Base-by-base conservation (phyloP, 2,329 filamentous ascomycete species). In the Dothidotthia symphoricarpi region DNA sequence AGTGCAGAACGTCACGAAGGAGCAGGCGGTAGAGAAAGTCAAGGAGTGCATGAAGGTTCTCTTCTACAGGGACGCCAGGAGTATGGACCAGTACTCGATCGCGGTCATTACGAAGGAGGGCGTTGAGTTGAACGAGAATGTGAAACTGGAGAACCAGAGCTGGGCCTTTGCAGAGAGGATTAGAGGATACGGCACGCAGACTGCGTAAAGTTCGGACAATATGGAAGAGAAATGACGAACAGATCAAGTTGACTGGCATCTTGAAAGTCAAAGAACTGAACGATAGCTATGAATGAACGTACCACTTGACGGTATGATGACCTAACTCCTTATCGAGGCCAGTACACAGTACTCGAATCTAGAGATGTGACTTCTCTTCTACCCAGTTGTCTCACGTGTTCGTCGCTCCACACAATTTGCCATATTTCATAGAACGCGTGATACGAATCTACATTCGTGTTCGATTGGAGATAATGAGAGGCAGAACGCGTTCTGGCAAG, bases 21-120 rank as follows among this genome's bases (percentile, higher is more conserved):
- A 96, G 59, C 70, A 86, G 64, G 93, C 93, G 32, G 75, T 96
- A 45, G 75, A 84, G 41, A 79, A 88, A 27, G 72, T 98, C 63
- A 86, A 86, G 75, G 86, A 95, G 73, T 95, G 89, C 71, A 90
- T 98, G 87, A 97, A 97, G 80, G 91, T 97, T 36, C 77, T 98
- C 45, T 98, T 87, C 75, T 98, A 98, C 76, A 81, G 93, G 59
- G 93, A 98, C 71, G 93, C 93, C 29, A 83, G 93, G 69, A 94
- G 87, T 73, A 73, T 93, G 71, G 89, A 96, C 71, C 78, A 80
- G 55, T 98, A 96, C 75, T 93, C 87, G 51, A 83, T 97, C 65
- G 91, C 91, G 14, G 78, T 97, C 37, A 78, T 98, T 39, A 93
- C 87, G 39, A 86, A 88, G 71, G 87, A 88, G 32, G 88, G 67